A percentile compares a stretch with the other conserved stretches of the same genome.
Conservation (phyloP, 176 grass and related monocot genomes). For the Cenchrus fungigraminus region DNA sequence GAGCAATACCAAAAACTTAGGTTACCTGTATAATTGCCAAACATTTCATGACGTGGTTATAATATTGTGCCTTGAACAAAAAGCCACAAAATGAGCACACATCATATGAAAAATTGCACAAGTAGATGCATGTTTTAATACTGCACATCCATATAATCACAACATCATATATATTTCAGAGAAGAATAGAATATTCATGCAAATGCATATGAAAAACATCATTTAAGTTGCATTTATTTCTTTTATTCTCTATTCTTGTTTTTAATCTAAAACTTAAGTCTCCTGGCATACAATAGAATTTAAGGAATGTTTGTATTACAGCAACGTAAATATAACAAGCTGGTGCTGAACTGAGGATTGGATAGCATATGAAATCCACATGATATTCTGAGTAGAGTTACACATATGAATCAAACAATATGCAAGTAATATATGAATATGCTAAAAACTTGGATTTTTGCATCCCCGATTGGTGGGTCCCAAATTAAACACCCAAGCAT, state of each 20-base stretch:
- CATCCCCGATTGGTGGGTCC: background rate
- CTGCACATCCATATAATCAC: background rate
- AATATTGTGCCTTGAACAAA: conserved; percentile 6
- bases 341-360: background rate
- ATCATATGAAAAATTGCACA: background rate
- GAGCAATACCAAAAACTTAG: conserved; percentile 13
- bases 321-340: background rate
- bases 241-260: background rate
- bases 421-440: background rate
- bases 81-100: background rate
- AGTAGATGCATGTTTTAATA: background rate
- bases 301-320: background rate
- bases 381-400: background rate
- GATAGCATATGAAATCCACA: conserved; percentile 3
- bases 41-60: background rate
- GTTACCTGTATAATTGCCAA: conserved; percentile 6
- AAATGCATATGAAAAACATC: background rate
- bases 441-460: background rate
- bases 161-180: background rate
- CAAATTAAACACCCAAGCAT: conserved; percentile 3
- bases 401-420: conserved; percentile 9
- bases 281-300: background rate
- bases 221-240: background rate
- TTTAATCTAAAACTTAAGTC: conserved; percentile 1
- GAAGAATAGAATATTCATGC: conserved; percentile 15